phyloP scores from a whole-genome alignment of 345 rosid species.

The Eucalyptus curtisii region DNA sequence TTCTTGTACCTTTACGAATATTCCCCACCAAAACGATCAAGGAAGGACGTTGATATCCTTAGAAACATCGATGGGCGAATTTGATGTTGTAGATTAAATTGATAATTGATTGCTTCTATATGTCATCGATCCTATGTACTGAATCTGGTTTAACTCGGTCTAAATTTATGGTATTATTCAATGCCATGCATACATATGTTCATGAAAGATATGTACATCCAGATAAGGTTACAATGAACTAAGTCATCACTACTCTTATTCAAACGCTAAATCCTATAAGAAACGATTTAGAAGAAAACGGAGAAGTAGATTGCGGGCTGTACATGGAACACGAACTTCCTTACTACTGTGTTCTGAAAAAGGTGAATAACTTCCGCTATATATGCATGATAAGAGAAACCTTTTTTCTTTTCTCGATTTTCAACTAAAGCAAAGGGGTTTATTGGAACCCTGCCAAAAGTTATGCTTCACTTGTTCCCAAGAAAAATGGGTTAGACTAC shows the following conservation, averaged over 20 bases:
- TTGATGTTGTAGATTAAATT: not conserved
- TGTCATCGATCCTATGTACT: not conserved
- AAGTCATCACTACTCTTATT: not conserved
- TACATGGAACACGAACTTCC: not conserved
- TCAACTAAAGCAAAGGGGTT: not conserved
- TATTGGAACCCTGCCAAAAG: not conserved
- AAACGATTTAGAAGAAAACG: not conserved
- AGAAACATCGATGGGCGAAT: not conserved
- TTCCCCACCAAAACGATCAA: not conserved
- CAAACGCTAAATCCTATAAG: not conserved
- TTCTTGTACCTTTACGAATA: not conserved
- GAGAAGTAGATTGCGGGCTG: not conserved
- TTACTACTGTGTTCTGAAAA: not conserved
- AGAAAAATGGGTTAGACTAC: not conserved
- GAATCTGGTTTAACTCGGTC: not conserved
- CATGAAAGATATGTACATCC: not conserved
- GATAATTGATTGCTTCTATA: not conserved
- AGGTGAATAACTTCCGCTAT: not conserved
- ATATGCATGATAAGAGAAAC: not conserved
- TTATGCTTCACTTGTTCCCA: not conserved
- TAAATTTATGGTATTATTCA: not conserved
- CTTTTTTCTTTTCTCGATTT: not conserved
- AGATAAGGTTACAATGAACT: not conserved
- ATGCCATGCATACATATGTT: not conserved
- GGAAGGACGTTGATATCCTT: not conserved